These are phyloP conservation scores for Buddleja alternifolia DNA, from an alignment of 257 asterid genomes.

Conservation along the genomic window DNA sequence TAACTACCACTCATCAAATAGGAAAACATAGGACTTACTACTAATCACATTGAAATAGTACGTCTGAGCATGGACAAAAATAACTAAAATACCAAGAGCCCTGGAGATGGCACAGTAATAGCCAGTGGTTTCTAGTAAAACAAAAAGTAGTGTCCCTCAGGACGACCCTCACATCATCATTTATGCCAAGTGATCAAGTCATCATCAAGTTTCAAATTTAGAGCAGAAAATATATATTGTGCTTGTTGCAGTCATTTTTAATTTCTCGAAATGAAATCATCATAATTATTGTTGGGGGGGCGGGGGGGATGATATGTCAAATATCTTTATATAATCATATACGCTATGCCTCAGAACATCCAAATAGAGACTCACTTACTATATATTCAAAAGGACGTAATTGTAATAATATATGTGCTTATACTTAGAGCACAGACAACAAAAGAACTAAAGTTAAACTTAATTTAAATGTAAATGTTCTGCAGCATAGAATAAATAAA, in stretches of 20 bases:
- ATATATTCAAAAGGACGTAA: not conserved
- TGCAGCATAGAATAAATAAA: not conserved
- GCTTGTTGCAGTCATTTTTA: not conserved
- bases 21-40: not conserved
- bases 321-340: not conserved
- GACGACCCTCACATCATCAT: conserved; percentile 7
- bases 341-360: not conserved
- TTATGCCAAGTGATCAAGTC: conserved; percentile 8
- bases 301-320: not conserved
- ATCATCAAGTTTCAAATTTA: not conserved
- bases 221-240: not conserved
- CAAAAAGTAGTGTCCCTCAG: conserved; percentile 14
- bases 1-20: not conserved
- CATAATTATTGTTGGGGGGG: not conserved
- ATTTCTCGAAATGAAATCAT: not conserved
- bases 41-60: conserved; percentile 9
- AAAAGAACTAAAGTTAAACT: not conserved
- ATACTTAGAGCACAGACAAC: conserved; percentile 3
- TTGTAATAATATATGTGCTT: not conserved
- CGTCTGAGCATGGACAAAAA: not conserved
- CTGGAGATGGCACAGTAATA: not conserved
- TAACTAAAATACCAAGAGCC: conserved; percentile 3
- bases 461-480: not conserved
- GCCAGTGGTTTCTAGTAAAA: not conserved
- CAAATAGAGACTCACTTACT: not conserved